Evolutionary conservation across 202 grass and related monocot species (phyloP).

Genomic region (Musa balbisiana): DNA sequence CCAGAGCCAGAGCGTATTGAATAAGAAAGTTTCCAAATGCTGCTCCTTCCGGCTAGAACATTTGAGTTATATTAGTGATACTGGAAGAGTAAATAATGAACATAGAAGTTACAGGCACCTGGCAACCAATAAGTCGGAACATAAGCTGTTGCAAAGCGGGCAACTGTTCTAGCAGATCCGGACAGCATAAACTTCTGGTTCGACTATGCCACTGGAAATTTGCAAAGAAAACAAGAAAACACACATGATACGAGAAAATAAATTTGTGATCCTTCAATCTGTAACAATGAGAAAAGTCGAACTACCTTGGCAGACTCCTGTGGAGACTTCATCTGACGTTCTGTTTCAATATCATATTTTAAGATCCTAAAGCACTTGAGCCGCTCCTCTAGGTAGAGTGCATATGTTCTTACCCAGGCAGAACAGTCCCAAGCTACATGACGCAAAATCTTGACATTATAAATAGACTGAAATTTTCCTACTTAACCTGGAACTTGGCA

Average conservation of each 20-base stretch:
- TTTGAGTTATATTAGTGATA: not conserved
- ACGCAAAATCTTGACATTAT: conserved; percentile 1
- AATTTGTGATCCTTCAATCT: not conserved
- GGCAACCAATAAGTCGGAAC: conserved; percentile 69
- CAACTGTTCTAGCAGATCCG: conserved; percentile 78
- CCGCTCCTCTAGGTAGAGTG: conserved; percentile 64
- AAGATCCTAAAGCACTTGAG: conserved; percentile 73
- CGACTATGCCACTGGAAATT: conserved; percentile 68
- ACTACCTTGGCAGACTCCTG: conserved; percentile 54
- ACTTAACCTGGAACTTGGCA: not conserved
- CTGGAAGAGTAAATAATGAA: not conserved
- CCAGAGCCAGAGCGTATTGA: conserved; percentile 17
- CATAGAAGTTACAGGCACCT: conserved; percentile 29
- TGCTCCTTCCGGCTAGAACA: conserved; percentile 11
- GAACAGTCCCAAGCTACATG: conserved; percentile 91
- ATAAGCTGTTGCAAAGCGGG: conserved; percentile 81
- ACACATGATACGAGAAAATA: not conserved
- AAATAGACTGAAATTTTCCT: not conserved
- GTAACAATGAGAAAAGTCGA: not conserved
- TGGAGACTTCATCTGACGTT: conserved; percentile 52
- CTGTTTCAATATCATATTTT: conserved; percentile 80
- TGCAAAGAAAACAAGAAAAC: not conserved
- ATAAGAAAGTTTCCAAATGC: conserved; percentile 10
- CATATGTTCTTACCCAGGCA: conserved; percentile 77
- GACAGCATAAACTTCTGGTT: conserved; percentile 60